These are phyloP conservation scores for Dissophora ornata DNA, from an alignment of 192 early-diverging fungal genomes.

Conservation along the genomic window DNA sequence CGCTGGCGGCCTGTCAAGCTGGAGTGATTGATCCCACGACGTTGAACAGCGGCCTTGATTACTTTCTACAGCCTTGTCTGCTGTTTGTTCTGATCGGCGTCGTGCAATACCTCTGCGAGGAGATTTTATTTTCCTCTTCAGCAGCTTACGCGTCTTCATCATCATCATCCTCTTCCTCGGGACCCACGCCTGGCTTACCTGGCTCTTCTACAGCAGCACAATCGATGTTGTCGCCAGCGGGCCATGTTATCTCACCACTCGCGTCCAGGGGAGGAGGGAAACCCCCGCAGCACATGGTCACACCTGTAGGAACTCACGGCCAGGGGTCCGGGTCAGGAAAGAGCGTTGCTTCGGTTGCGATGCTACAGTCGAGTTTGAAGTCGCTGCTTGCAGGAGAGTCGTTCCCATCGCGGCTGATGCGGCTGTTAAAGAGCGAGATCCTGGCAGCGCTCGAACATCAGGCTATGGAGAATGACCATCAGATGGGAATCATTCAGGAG, in stretches of 20 bases:
- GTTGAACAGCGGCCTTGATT: conserved; percentile 41
- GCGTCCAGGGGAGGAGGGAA: conserved; percentile 30
- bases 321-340: conserved; percentile 23
- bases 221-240: conserved; percentile 26
- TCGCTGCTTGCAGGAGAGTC: conserved; percentile 45
- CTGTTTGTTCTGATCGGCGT: conserved; percentile 48
- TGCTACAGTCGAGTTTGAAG: conserved; percentile 43
- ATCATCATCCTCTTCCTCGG: background rate
- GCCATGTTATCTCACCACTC: conserved; percentile 27
- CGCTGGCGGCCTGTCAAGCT: conserved; percentile 48
- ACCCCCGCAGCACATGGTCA: background rate
- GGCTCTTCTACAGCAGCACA: background rate
- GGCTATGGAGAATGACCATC: conserved; percentile 34
- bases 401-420: conserved; percentile 32
- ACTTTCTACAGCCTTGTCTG: conserved; percentile 46
- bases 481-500: conserved; percentile 37
- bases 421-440: conserved; percentile 37
- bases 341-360: conserved; percentile 20
- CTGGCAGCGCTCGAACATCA: conserved; percentile 25
- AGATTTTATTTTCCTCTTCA: conserved; percentile 39
- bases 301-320: background rate
- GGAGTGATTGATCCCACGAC: conserved; percentile 45
- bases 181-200: background rate
- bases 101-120: conserved; percentile 47
- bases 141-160: too few relatives aligned